These are phyloP conservation scores for Solanum chilense DNA, from an alignment of 257 asterid genomes.

Conservation along the genomic window DNA sequence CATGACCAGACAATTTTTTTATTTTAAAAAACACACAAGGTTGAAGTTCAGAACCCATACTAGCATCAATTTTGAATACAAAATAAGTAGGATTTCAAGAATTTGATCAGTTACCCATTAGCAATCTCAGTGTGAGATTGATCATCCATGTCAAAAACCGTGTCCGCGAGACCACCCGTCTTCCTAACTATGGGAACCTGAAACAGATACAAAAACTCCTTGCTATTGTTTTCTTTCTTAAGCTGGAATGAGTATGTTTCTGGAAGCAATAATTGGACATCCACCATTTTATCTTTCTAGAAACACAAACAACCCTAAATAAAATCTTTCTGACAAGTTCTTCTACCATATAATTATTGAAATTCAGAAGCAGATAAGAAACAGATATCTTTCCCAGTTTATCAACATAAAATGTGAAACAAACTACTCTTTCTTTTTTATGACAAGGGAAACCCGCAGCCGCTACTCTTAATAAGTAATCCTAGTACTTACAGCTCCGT, in stretches of 20 bases:
- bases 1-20: background rate
- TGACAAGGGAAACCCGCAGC: too few species aligned
- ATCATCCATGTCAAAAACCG: constrained; percentile 82
- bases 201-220: background rate
- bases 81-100: background rate
- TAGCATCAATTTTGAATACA: background rate
- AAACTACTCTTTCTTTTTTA: background rate
- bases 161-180: constrained; percentile 90
- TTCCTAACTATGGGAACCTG: constrained; percentile 84
- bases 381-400: background rate
- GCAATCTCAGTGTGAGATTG: constrained; percentile 40
- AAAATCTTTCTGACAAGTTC: background rate
- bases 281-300: background rate
- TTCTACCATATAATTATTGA: background rate
- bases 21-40: background rate
- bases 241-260: background rate
- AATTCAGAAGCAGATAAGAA: background rate
- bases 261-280: background rate
- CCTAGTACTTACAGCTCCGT: constrained; percentile 60
- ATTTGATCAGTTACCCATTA: constrained; percentile 42
- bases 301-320: background rate
- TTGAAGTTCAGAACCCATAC: background rate
- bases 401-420: background rate
- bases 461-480: background rate
- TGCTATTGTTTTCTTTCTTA: background rate